Percentiles rank a stretch among this genome's conserved stretches.
Conservation (phyloP, 2,329 filamentous ascomycete species). For the Aspergillus melleus region DNA sequence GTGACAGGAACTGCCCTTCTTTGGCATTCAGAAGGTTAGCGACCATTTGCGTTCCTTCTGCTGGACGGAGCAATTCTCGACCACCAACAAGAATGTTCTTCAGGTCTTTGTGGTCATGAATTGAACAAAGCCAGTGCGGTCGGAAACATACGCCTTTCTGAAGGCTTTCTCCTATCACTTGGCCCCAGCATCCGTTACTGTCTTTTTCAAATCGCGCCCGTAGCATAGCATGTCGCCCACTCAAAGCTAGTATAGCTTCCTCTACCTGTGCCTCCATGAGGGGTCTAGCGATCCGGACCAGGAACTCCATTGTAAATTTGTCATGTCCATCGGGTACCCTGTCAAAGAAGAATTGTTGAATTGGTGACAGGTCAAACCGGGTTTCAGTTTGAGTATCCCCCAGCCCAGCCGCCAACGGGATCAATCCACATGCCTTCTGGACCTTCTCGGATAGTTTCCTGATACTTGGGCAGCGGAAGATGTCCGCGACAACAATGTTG, state of each 20-base stretch:
- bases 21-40: conserved; percentile 1
- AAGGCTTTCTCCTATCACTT: conserved; percentile 1
- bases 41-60: conserved; percentile 6
- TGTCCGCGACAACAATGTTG: conserved; percentile 8
- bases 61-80: conserved; percentile 3
- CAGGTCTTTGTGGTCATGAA: background rate
- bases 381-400: conserved; percentile 8
- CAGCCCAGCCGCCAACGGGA: background rate
- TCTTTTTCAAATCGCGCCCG: conserved; percentile 9
- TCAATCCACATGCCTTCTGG: conserved; percentile 1
- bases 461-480: conserved; percentile 13
- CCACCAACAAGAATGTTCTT: background rate
- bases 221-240: conserved; percentile 13
- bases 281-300: conserved; percentile 1
- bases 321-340: conserved; percentile 14
- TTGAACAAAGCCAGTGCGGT: background rate
- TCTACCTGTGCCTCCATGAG: background rate
- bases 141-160: background rate
- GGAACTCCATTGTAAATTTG: conserved; percentile 6
- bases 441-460: conserved; percentile 7
- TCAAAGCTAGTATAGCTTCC: conserved; percentile 1
- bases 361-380: conserved; percentile 13
- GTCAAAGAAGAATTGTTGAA: conserved; percentile 17
- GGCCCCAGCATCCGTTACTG: background rate
- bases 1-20: background rate